Evolutionary conservation across 225 moss, liverwort and hornwort species (phyloP).

Genomic region (Ulota crispa): DNA sequence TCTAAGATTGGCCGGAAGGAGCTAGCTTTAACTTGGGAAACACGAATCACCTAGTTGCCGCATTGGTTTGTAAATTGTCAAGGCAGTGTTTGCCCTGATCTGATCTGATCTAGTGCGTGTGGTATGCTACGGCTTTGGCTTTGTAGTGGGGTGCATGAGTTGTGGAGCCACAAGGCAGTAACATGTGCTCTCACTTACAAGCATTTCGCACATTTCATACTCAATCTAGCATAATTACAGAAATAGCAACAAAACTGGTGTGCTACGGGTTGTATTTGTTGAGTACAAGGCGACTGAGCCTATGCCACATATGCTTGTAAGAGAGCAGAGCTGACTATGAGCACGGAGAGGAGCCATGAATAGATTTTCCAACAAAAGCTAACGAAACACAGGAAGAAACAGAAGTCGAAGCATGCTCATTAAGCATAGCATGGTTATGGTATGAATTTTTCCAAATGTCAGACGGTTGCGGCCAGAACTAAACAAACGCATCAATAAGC

Average conservation of each 20-base stretch:
- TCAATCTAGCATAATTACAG: too few relatives aligned
- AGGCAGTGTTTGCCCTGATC: background rate
- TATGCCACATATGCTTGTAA: too few relatives aligned
- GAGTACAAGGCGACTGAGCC: too few relatives aligned
- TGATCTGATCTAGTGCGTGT: too few relatives aligned
- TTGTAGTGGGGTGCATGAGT: too few relatives aligned
- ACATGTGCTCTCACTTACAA: too few relatives aligned
- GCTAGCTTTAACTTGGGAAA: background rate
- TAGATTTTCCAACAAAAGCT: background rate
- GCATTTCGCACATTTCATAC: too few relatives aligned
- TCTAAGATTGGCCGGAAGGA: background rate
- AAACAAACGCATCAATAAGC: background rate
- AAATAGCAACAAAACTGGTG: too few relatives aligned
- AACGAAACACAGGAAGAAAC: background rate
- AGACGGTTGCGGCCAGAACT: background rate
- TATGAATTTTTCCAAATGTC: background rate
- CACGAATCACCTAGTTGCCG: background rate
- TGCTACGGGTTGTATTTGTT: too few relatives aligned
- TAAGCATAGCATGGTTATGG: background rate
- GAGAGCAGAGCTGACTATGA: too few relatives aligned
- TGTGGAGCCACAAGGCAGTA: too few relatives aligned
- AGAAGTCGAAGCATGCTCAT: background rate
- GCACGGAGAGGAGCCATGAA: background rate
- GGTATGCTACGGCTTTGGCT: too few relatives aligned
- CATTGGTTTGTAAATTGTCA: background rate